Evolutionary conservation across 1,284 basidiomycete genomes (phyloP).

Genomic region (Agroathelia rolfsii): DNA sequence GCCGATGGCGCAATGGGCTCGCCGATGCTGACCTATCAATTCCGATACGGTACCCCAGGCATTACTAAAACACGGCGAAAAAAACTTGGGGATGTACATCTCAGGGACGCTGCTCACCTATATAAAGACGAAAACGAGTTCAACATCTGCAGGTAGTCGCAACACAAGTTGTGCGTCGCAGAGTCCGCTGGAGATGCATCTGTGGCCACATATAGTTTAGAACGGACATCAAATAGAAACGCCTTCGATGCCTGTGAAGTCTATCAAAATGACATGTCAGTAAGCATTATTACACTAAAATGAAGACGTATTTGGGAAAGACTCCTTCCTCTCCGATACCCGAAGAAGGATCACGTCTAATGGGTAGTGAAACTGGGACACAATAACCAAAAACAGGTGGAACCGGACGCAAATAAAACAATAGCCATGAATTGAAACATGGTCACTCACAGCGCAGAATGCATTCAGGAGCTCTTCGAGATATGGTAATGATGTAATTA

Average conservation of each 20-base stretch:
- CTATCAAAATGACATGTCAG: slow-evolving; percentile 26
- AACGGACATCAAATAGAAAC: slow-evolving; percentile 84
- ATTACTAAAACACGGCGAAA: too few relatives aligned
- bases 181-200: slow-evolving; percentile 90
- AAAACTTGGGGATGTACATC: not conserved
- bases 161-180: slow-evolving; percentile 80
- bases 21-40: slow-evolving; percentile 19
- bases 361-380: too few relatives aligned
- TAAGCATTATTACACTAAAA: not conserved
- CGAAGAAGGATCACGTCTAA: too few relatives aligned
- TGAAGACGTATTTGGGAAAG: not conserved
- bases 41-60: too few relatives aligned
- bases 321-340: too few relatives aligned
- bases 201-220: slow-evolving; percentile 84
- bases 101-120: slow-evolving; percentile 37
- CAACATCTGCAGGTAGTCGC: slow-evolving; percentile 85
- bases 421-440: not conserved
- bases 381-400: too few relatives aligned
- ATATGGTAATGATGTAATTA: slow-evolving; percentile 61
- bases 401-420: too few relatives aligned
- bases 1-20: slow-evolving; percentile 15
- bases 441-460: slow-evolving; percentile 58
- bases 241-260: slow-evolving; percentile 88
- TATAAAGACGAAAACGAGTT: slow-evolving; percentile 82
- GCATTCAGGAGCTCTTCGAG: slow-evolving; percentile 76